phyloP scores from a whole-genome alignment of 768 basidiomycete species.

The Sarcodon sp. region DNA sequence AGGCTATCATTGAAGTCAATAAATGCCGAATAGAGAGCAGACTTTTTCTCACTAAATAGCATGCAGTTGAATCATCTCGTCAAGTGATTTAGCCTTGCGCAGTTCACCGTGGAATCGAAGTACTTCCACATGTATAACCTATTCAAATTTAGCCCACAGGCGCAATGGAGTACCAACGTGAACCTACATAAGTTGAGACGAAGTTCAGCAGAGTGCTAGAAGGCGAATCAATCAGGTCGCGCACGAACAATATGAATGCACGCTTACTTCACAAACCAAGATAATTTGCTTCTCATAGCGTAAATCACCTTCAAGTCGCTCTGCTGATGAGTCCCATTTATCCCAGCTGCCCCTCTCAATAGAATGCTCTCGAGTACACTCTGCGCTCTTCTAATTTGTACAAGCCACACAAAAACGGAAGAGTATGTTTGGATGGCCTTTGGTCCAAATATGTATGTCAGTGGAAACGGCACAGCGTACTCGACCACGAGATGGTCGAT shows the following conservation, averaged over 20 bases:
- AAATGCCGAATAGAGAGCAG: neutral
- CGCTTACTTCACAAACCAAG: conserved; percentile 82
- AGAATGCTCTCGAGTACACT: conserved; percentile 56
- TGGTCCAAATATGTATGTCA: conserved; percentile 67
- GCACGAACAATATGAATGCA: neutral
- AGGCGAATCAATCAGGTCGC: neutral
- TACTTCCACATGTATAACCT: conserved; percentile 63
- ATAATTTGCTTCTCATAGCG: conserved; percentile 61
- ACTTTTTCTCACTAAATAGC: conserved; percentile 47
- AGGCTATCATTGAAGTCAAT: conserved; percentile 25
- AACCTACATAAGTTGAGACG: conserved; percentile 55
- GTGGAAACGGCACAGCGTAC: conserved; percentile 71
- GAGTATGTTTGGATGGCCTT: conserved; percentile 42
- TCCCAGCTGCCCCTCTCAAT: conserved; percentile 32
- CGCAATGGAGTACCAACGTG: neutral
- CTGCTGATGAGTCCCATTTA: conserved; percentile 18
- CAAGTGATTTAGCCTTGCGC: conserved; percentile 44
- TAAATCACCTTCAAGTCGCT: conserved; percentile 59
- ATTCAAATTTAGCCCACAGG: neutral
- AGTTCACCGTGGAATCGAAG: conserved; percentile 46
- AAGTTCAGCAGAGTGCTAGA: conserved; percentile 54
- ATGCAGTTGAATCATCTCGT: conserved; percentile 64
- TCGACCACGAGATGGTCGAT: conserved; percentile 61
- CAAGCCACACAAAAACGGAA: conserved; percentile 55
- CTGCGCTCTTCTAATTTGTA: conserved; percentile 68